Conservation (phyloP, 2,329 filamentous ascomycete species). For the Ophiostoma ips region DNA sequence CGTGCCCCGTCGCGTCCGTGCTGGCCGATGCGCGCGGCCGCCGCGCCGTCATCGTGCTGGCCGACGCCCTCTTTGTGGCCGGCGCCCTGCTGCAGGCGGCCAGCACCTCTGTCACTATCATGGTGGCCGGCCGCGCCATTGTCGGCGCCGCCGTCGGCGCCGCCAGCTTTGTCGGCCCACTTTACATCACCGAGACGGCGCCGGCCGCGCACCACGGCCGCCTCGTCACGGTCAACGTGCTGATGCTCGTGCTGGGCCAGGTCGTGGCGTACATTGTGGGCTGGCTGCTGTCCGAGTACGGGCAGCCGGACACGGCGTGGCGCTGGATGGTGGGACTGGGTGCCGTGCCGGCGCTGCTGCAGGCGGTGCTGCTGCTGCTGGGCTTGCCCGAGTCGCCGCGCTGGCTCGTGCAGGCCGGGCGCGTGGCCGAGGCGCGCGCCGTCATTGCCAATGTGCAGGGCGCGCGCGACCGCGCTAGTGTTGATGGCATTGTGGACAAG, state of each 20-base stretch:
- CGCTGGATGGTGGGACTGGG: constrained; percentile 85
- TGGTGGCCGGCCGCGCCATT: constrained; percentile 54
- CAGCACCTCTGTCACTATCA: constrained; percentile 41
- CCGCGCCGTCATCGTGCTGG: constrained; percentile 46
- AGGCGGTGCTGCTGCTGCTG: constrained; percentile 49
- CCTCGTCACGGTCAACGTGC: constrained; percentile 65
- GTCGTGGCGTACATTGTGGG: constrained; percentile 78
- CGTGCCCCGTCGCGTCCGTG: constrained; percentile 50
- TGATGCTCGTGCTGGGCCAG: constrained; percentile 80
- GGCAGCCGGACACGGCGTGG: constrained; percentile 49
- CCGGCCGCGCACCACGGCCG: constrained; percentile 63
- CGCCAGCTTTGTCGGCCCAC: constrained; percentile 67
- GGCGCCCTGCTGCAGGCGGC: constrained; percentile 54
- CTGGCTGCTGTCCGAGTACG: constrained; percentile 53
- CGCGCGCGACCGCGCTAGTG: constrained; percentile 25
- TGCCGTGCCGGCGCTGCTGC: constrained; percentile 58
- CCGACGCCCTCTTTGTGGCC: constrained; percentile 52
- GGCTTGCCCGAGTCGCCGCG: constrained; percentile 79
- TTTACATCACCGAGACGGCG: constrained; percentile 80
- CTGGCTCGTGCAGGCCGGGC: constrained; percentile 64
- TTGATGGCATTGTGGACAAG: constrained; percentile 42
- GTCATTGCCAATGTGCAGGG: constrained; percentile 51
- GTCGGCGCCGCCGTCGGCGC: constrained; percentile 62
- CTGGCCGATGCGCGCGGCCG: constrained; percentile 49
- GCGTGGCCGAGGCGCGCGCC: constrained; percentile 43